phyloP scores from a whole-genome alignment of 805 yeast species.

The Teunomyces barrocoloradensis region DNA sequence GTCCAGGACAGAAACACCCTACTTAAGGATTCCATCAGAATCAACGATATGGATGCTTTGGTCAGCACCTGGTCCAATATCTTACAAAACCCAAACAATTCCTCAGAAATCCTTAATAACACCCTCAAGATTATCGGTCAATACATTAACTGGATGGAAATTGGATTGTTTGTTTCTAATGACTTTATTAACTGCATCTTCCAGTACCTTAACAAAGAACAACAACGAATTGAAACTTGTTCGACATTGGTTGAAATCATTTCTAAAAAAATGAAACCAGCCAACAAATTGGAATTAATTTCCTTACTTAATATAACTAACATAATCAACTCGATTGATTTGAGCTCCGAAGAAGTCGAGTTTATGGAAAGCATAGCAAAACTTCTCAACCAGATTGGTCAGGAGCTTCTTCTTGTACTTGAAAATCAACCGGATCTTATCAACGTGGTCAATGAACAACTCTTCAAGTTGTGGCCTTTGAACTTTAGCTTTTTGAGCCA shows the following conservation, averaged over 20 bases:
- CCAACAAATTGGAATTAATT: conserved; percentile 66
- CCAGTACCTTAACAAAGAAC: conserved; percentile 49
- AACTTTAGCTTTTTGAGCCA: conserved; percentile 69
- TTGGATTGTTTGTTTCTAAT: conserved; percentile 64
- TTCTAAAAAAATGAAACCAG: conserved; percentile 75
- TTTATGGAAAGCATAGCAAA: conserved; percentile 76
- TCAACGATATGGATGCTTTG: conserved; percentile 65
- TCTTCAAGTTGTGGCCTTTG: conserved; percentile 47
- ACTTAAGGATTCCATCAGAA: conserved; percentile 81
- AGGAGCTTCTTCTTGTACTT: conserved; percentile 68
- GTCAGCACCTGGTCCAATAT: conserved; percentile 67
- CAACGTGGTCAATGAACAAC: conserved; percentile 31
- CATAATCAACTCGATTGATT: conserved; percentile 37
- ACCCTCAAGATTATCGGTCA: conserved; percentile 70
- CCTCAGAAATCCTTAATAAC: conserved; percentile 51
- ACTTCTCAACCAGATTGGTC: conserved; percentile 68
- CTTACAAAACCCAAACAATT: conserved; percentile 36
- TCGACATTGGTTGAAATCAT: conserved; percentile 61
- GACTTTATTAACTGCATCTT: conserved; percentile 58
- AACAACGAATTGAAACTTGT: conserved; percentile 58
- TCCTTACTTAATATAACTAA: conserved; percentile 64
- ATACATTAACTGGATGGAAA: conserved; percentile 92
- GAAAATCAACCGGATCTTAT: conserved; percentile 46
- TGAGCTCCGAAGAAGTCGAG: conserved; percentile 49
- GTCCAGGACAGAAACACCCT: conserved; percentile 61